phyloP scores from a whole-genome alignment of 129 eudicot species.

The Deinandra increscens region DNA sequence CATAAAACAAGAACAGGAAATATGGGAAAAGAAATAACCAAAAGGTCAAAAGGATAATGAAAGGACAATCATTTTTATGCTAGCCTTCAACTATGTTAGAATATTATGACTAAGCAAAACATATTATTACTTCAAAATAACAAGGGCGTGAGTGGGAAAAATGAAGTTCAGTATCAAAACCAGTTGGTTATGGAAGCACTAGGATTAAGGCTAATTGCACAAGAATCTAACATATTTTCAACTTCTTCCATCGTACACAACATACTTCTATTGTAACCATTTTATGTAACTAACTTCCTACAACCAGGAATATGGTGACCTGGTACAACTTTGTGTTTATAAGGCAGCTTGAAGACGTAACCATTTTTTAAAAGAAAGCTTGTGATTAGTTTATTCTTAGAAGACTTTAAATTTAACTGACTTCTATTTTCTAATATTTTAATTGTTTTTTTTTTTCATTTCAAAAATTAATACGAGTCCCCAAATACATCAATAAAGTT shows the following conservation, averaged over 20 bases:
- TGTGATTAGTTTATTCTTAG: not conserved
- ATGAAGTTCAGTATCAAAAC: not conserved
- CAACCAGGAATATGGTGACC: not conserved
- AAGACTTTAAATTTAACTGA: not conserved
- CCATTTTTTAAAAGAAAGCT: not conserved
- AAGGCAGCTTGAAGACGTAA: not conserved
- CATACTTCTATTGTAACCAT: not conserved
- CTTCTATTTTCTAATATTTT: not conserved
- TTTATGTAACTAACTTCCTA: conserved; percentile 3
- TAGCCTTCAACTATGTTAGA: conserved; percentile 2
- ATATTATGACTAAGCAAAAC: conserved; percentile 13
- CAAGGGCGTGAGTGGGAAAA: not conserved
- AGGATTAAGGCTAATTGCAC: not conserved
- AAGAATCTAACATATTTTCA: not conserved
- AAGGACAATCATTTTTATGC: not conserved
- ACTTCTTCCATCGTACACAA: not conserved
- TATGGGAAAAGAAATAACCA: not conserved
- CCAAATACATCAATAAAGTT: not conserved
- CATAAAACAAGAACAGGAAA: not conserved
- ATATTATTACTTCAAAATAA: not conserved
- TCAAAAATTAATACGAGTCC: not conserved
- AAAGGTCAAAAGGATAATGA: not conserved
- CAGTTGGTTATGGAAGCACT: not conserved
- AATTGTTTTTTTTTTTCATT: too few relatives aligned
- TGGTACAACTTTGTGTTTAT: not conserved